A percentile compares a stretch with the other conserved stretches of the same genome.
Conservation (phyloP, 192 early-diverging fungal genomes). For the Umbelopsis isabellina region DNA sequence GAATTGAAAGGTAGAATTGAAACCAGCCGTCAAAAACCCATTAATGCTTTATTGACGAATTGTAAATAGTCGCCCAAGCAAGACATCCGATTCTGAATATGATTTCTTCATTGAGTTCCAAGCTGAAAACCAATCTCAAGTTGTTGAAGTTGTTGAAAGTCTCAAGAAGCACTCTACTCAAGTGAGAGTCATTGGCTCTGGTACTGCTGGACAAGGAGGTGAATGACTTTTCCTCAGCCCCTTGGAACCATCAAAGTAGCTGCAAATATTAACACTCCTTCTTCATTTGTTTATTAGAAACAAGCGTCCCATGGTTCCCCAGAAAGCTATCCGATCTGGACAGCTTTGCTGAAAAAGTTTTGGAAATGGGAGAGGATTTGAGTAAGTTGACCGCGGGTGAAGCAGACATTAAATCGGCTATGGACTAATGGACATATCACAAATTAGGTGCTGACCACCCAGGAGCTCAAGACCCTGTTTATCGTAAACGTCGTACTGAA, state of each 20-base stretch:
- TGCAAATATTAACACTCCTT: neutral
- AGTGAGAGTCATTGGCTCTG: slow-evolving; percentile 66
- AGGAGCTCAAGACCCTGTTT: slow-evolving; percentile 84
- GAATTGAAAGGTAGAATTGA: slow-evolving; percentile 82
- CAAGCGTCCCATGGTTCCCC: slow-evolving; percentile 89
- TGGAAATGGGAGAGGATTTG: slow-evolving; percentile 90
- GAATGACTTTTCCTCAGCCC: slow-evolving; percentile 9
- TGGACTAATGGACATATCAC: neutral
- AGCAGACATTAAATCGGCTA: neutral
- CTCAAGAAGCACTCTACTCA: slow-evolving; percentile 72
- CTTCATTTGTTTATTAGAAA: slow-evolving; percentile 23
- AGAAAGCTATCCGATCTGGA: slow-evolving; percentile 92
- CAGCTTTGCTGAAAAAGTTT: slow-evolving; percentile 87
- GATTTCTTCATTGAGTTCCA: slow-evolving; percentile 95
- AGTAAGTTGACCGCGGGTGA: slow-evolving; percentile 36
- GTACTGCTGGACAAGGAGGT: slow-evolving; percentile 43
- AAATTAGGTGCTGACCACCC: slow-evolving; percentile 86
- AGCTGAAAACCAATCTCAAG: slow-evolving; percentile 61
- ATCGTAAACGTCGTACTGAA: slow-evolving; percentile 80
- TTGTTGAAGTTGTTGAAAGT: slow-evolving; percentile 61
- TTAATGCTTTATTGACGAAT: neutral
- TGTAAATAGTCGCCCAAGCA: slow-evolving; percentile 71
- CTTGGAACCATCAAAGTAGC: slow-evolving; percentile 24
- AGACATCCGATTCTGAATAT: slow-evolving; percentile 78
- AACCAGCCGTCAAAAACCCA: neutral